Base-by-base conservation (phyloP, 2,329 filamentous ascomycete species). In the Cladobotryum protrusum region DNA sequence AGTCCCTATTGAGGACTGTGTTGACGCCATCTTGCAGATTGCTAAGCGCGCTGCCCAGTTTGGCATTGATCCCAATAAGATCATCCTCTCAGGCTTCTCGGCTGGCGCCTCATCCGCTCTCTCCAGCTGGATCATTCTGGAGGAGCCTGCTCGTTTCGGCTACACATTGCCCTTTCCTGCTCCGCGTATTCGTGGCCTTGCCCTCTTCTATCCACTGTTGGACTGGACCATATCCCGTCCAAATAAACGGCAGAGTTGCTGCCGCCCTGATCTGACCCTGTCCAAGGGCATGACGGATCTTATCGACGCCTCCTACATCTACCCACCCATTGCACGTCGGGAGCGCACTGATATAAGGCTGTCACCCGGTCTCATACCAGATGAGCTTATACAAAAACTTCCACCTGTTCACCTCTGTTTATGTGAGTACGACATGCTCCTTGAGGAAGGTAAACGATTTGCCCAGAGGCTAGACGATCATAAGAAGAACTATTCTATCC, bases 341-440 rank as follows among this genome's bases (percentile, higher is more conserved):
- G 63, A 76, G 33, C 70, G 79, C 8, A 66, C 67, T 2, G 73
- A 82, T 51, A 78, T 77, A 2, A 75, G 75, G 17, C 68, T 86
- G 3, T 83, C 79, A 0, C 82, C 82, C 0, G 77, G 74, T 3
- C 71, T 79, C 7, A 81, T 82, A 50, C 63, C 73, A 0, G 75
- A 81, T 54, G 71, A 73, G 24, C 57, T 78, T n/a, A 57, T 85
- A 3, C 66, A 67, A 11, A 69, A 79, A 36, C 74, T 83, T 3
- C 69, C 74, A 0, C 74, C 77, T 14, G 63, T 85, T 3, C 70
- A 83, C 15, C 66, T 84, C 39, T 80, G 78, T 57, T 75, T 82
- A 3, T 85, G 82, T 65, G 82, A 85, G 66, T 79, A 75, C 63
- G 80, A 85, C 61, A 84, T 85, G 79, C 64, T 85, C n/a, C 71